These are phyloP conservation scores for Penicillium crustosum DNA, from an alignment of 2,329 filamentous ascomycete species.

Conservation along the genomic window DNA sequence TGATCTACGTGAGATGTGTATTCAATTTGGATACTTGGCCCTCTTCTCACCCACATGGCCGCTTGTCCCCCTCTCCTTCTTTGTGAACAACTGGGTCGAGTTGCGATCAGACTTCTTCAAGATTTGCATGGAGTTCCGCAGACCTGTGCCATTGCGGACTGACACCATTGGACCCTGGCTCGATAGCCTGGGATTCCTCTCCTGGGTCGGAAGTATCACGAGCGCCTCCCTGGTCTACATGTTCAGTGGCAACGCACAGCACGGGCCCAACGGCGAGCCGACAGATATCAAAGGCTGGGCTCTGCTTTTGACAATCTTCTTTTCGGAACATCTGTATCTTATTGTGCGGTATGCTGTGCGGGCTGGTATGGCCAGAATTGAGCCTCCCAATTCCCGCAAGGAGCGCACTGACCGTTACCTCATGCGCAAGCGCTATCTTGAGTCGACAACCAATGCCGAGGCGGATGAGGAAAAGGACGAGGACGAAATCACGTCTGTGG, in stretches of 20 bases:
- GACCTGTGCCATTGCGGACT: conserved; percentile 82
- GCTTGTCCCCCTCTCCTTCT: conserved; percentile 80
- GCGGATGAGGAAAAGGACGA: conserved; percentile 25
- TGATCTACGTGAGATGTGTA: conserved; percentile 91
- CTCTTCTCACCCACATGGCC: conserved; percentile 96
- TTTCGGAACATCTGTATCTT: conserved; percentile 90
- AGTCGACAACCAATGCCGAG: conserved; percentile 39
- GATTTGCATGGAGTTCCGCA: conserved; percentile 85
- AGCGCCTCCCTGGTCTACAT: conserved; percentile 86
- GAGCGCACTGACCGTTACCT: conserved; percentile 78
- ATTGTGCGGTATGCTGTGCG: conserved; percentile 70
- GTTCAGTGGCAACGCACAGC: conserved; percentile 66
- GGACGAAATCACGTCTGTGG: conserved; percentile 1
- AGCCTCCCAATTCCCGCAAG: conserved; percentile 82
- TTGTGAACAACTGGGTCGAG: conserved; percentile 96
- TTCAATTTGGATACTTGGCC: conserved; percentile 85
- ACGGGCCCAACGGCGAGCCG: conserved; percentile 42
- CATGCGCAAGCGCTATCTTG: conserved; percentile 75
- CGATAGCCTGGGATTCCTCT: conserved; percentile 79
- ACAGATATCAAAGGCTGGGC: conserved; percentile 75
- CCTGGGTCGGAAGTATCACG: conserved; percentile 90
- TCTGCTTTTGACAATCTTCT: conserved; percentile 75
- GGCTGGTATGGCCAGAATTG: conserved; percentile 72
- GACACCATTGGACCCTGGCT: conserved; percentile 98
- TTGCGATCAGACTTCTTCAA: conserved; percentile 93